Conservation (phyloP, 805 yeast species). For the Babjeviella inositovora region DNA sequence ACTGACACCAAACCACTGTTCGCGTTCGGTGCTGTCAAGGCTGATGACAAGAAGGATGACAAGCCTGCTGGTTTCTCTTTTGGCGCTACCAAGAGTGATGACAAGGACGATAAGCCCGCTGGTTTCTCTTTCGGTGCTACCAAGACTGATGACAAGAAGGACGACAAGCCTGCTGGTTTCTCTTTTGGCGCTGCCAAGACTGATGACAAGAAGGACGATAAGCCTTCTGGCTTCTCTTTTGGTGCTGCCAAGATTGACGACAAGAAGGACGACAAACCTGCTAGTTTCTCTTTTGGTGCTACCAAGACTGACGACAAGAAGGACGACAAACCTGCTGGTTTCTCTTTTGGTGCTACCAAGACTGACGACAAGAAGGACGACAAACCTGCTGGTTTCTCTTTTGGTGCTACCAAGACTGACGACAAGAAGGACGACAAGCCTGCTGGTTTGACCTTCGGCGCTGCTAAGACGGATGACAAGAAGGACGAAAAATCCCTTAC, state of each 20-base stretch:
- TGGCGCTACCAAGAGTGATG: constrained; percentile 3
- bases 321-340: constrained; percentile 3
- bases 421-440: constrained; percentile 2
- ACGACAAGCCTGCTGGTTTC: constrained; percentile 5
- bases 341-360: constrained; percentile 6
- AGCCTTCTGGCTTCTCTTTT: constrained; percentile 8
- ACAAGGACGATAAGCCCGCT: constrained; percentile 2
- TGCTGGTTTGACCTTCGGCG: constrained; percentile 4
- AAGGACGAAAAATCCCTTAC: constrained; percentile 8
- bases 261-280: constrained; percentile 4
- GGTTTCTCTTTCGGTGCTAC: constrained; percentile 2
- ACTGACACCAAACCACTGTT: constrained; percentile 1
- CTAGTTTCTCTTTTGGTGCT: constrained; percentile 10
- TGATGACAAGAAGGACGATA: constrained; percentile 1
- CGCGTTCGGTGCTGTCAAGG: constrained; percentile 2
- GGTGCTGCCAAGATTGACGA: constrained; percentile 5
- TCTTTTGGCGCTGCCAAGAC: constrained; percentile 2
- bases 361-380: constrained; percentile 3
- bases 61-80: constrained; percentile 1
- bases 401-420: constrained; percentile 5
- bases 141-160: constrained; percentile 3
- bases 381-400: constrained; percentile 3
- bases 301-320: constrained; percentile 4
- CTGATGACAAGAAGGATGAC: constrained; percentile 1
- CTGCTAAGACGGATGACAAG: constrained; percentile 6